Conservation (phyloP, 192 early-diverging fungal genomes). For the Backusella liffmaniae region DNA sequence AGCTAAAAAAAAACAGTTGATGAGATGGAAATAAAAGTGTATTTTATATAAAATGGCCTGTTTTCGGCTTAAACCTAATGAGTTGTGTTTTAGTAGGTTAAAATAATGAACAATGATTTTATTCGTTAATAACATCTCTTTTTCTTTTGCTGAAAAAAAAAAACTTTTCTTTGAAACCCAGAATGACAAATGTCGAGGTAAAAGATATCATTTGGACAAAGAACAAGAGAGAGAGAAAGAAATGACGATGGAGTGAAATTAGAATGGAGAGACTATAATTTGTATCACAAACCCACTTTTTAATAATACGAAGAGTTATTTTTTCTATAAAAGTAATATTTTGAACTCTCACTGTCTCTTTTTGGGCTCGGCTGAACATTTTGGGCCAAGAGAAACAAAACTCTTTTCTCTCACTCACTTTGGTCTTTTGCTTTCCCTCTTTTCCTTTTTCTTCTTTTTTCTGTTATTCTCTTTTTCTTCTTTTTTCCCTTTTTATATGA, state of each 20-base stretch:
- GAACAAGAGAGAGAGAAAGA: background rate
- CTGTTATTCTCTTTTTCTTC: background rate
- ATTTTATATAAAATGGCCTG: background rate
- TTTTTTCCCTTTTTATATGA: background rate
- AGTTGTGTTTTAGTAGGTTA: background rate
- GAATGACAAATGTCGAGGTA: background rate
- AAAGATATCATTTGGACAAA: background rate
- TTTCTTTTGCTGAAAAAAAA: background rate
- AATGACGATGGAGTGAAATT: background rate
- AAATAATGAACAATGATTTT: background rate
- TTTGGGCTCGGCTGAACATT: constrained; percentile 1
- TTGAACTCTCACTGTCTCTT: background rate
- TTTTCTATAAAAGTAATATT: constrained; percentile 7
- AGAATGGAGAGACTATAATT: background rate
- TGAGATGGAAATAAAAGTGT: background rate
- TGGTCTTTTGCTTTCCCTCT: background rate
- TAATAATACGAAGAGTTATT: background rate
- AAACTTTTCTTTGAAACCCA: background rate
- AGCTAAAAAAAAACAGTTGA: background rate
- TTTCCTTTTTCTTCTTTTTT: background rate
- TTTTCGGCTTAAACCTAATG: background rate
- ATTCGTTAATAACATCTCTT: background rate
- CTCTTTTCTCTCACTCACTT: background rate
- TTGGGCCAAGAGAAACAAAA: constrained; percentile 1
- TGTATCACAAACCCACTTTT: background rate